Evolutionary conservation across 2,329 filamentous ascomycete genomes (phyloP), one percentile per base, ranked within the genome.

Genomic region (Hypoxylon sp.): DNA sequence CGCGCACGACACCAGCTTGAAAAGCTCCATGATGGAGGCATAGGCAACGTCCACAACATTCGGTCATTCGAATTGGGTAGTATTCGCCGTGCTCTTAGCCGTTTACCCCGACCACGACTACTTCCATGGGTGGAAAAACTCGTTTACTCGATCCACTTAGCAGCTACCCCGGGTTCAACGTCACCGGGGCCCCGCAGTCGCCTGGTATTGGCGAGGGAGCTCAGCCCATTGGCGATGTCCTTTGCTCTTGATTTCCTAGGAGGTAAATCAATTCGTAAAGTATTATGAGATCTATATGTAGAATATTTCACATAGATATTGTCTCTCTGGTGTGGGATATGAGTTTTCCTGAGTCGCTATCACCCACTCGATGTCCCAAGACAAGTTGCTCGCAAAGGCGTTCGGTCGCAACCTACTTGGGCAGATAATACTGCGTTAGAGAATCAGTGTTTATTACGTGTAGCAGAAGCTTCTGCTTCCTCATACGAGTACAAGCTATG

Each of bases 101-200:
- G 53, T 33, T 52, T 55, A 64, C 55, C 50, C 50, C 56, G 44
- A 28, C 38, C 40, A 18, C 42, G 16, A 30, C 52, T 6, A 16
- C 3, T 52, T 36, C 50, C 53, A 61, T 14, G 40, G 62, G 45
- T 57, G 62, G 62, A 57, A 65, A 51, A 57, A 48, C 18, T 57
- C 16, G 26, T 14, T 26, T 4, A 40, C 11, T 57, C 24, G 44
- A 56, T 44, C 46, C 45, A 24, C 46, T 36, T 24, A 6, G 16
- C n/a, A 33, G 40, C 49, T 45, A 60, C 42, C 49, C 48, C 40
- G 32, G 58, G 50, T 33, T 48, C 14, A 26, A 46, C 42, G 12
- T 46, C 20, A 26, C 16, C 8, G 4, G 16, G 32, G 2, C 51
- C 44, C 50, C 49, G 33, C 50, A 48, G 22, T 20, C 16, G 16